Base-by-base conservation (phyloP, 176 grass and related monocot genomes). In the Phoenix roebelenii region DNA sequence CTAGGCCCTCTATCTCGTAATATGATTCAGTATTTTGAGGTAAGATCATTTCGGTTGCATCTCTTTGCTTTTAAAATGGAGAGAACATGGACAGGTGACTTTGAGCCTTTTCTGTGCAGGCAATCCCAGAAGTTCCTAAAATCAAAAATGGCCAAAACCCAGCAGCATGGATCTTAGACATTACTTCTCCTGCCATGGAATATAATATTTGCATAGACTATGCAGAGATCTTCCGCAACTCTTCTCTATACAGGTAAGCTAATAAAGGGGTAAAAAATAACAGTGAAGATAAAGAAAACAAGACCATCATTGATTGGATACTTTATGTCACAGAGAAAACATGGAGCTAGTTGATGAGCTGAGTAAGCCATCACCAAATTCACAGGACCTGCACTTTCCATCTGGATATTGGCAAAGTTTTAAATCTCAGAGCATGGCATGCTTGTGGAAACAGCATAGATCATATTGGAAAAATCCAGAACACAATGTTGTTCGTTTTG, bases 391-490 rank as follows among this genome's bases (percentile, higher is more conserved):
- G 5, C 59, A 91, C 66, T 97, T 88, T 52, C 81, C 74, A 58
- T 76, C 63, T 4, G 73, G 63, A 70, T 83, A 91, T 52, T 81
- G 80, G 83, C 81, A 82, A 51, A 75, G 75, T 39, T 78, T 91
- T 25, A 73, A 19, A 19, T 76, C 75, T 4, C 86, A 96, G 23
- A 90, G 76, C 22, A 66, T 72, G n/a, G 86, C 83, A 35, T 96
- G 91, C 67, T 62, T 90, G 70, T 96, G 91, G 91, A 96, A 96
- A 63, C 80, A 87, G 68, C 80, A 73, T 54, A 85, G 77, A 63
- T 85, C 91, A 49, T 90, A 96, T n/a, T 96, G 91, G 91, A 96
- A 96, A 71, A 96, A 90, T 72, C 77, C 86, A 22, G 86, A 96
- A 56, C 80, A 83, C 54, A 96, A 96, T 72, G 65, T 87, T 54